Conservation (phyloP, 805 yeast species). For the Osmozyma mogii region DNA sequence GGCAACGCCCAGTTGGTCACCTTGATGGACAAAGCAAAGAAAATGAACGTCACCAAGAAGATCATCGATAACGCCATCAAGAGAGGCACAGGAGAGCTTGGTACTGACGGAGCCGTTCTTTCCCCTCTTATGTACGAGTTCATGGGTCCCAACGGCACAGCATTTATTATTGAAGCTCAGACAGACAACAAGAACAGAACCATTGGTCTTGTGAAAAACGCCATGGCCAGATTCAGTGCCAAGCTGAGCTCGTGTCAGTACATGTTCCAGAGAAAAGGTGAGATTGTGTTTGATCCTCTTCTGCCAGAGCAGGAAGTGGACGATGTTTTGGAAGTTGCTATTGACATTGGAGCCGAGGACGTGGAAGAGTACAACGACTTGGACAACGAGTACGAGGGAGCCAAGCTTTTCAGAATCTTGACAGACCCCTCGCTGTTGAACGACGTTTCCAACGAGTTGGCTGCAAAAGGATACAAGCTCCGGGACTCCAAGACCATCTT, state of each 20-base stretch:
- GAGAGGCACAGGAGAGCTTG: slow-evolving; percentile 68
- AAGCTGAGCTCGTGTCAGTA: slow-evolving; percentile 70
- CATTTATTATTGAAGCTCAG: slow-evolving; percentile 74
- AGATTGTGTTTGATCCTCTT: slow-evolving; percentile 45
- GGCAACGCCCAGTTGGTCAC: slow-evolving; percentile 56
- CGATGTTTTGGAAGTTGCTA: slow-evolving; percentile 60
- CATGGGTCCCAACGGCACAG: slow-evolving; percentile 87
- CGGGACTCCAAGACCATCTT: slow-evolving; percentile 67
- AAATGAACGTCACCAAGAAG: slow-evolving; percentile 70
- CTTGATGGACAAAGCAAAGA: slow-evolving; percentile 70
- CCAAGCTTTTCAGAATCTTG: slow-evolving; percentile 34
- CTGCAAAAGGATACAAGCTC: slow-evolving; percentile 46
- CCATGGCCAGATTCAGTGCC: slow-evolving; percentile 63
- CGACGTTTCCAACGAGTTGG: slow-evolving; percentile 49
- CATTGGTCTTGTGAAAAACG: slow-evolving; percentile 63
- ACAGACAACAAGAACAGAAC: slow-evolving; percentile 88
- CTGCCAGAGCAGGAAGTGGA: slow-evolving; percentile 41
- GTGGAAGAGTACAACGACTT: slow-evolving; percentile 45
- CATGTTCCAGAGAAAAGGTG: slow-evolving; percentile 74
- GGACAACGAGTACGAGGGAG: slow-evolving; percentile 33
- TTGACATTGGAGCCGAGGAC: slow-evolving; percentile 78
- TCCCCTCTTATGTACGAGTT: slow-evolving; percentile 67
- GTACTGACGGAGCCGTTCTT: slow-evolving; percentile 35
- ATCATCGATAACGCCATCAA: slow-evolving; percentile 83
- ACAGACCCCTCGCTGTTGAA: slow-evolving; percentile 63